Conservation (phyloP, 495 filamentous ascomycete species). For the Talaromyces trachyspermus region DNA sequence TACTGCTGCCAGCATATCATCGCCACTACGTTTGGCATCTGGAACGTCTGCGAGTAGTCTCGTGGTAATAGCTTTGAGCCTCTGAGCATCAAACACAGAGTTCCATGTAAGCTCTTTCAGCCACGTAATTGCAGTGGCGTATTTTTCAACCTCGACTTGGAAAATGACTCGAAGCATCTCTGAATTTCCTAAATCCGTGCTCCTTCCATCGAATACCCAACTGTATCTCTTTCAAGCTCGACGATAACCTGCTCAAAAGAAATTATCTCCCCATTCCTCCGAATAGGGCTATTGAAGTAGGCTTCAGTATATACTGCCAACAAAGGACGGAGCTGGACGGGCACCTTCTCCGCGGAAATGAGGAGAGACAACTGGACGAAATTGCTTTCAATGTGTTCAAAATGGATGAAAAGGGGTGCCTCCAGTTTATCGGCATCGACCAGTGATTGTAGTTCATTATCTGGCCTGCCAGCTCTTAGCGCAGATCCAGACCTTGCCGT, state of each 20-base stretch:
- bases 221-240: slow-evolving; percentile 82
- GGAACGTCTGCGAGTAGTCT: slow-evolving; percentile 90
- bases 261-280: slow-evolving; percentile 66
- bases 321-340: slow-evolving; percentile 69
- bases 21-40: slow-evolving; percentile 82
- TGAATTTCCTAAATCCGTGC: slow-evolving; percentile 62
- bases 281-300: slow-evolving; percentile 88
- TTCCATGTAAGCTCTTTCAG: slow-evolving; percentile 78
- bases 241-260: slow-evolving; percentile 89
- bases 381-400: slow-evolving; percentile 82
- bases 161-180: slow-evolving; percentile 77
- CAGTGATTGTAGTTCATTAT: slow-evolving; percentile 66
- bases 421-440: slow-evolving; percentile 62
- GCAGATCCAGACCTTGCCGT: slow-evolving; percentile 83
- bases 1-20: slow-evolving; percentile 59
- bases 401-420: slow-evolving; percentile 87
- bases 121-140: slow-evolving; percentile 76
- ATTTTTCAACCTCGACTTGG: slow-evolving; percentile 82
- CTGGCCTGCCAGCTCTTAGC: slow-evolving; percentile 52
- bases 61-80: slow-evolving; percentile 75
- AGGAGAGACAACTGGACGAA: slow-evolving; percentile 80
- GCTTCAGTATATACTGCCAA: slow-evolving; percentile 78
- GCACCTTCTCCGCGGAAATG: slow-evolving; percentile 66
- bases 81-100: slow-evolving; percentile 73
- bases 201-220: slow-evolving; percentile 65